These are phyloP conservation scores for Polytrichum formosum DNA, from an alignment of 225 moss, liverwort and hornwort genomes.

Conservation along the genomic window DNA sequence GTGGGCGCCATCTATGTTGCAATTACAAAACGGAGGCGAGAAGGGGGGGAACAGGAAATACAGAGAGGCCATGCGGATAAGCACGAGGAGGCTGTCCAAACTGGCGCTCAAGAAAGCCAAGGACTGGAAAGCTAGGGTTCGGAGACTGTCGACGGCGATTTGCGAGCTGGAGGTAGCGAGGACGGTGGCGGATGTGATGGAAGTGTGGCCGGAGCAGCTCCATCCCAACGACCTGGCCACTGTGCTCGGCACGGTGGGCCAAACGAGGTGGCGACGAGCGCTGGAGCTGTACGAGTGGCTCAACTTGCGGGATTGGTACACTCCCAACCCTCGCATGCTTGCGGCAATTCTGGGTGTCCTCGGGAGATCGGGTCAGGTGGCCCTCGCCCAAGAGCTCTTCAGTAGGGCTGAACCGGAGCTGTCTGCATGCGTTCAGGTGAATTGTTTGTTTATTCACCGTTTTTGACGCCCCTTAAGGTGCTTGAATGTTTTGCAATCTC, in stretches of 20 bases:
- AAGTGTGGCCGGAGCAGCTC: slow-evolving; percentile 82
- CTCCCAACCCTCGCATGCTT: slow-evolving; percentile 88
- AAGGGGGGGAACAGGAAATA: slow-evolving; percentile 42
- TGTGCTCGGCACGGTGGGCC: slow-evolving; percentile 74
- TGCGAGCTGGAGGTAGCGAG: slow-evolving; percentile 47
- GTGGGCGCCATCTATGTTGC: slow-evolving; percentile 12
- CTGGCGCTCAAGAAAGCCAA: slow-evolving; percentile 69
- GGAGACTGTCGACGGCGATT: slow-evolving; percentile 64
- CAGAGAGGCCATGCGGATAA: slow-evolving; percentile 33
- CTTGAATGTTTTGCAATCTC: too few relatives aligned
- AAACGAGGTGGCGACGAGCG: slow-evolving; percentile 72
- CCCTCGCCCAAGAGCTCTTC: slow-evolving; percentile 75
- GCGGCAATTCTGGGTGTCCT: slow-evolving; percentile 81
- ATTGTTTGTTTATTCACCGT: neutral
- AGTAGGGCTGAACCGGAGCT: slow-evolving; percentile 80
- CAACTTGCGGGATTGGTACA: slow-evolving; percentile 85
- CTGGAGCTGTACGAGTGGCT: slow-evolving; percentile 93
- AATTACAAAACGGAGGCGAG: slow-evolving; percentile 27
- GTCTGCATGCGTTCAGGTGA: slow-evolving; percentile 79
- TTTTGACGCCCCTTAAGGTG: neutral
- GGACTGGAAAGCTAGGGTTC: slow-evolving; percentile 74
- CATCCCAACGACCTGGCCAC: slow-evolving; percentile 75
- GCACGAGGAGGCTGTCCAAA: slow-evolving; percentile 53
- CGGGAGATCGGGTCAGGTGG: slow-evolving; percentile 70
- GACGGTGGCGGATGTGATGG: slow-evolving; percentile 74